Evolutionary conservation across 2,329 filamentous ascomycete genomes (phyloP).

Genomic region (Pseudopyrenochaeta lycopersici): DNA sequence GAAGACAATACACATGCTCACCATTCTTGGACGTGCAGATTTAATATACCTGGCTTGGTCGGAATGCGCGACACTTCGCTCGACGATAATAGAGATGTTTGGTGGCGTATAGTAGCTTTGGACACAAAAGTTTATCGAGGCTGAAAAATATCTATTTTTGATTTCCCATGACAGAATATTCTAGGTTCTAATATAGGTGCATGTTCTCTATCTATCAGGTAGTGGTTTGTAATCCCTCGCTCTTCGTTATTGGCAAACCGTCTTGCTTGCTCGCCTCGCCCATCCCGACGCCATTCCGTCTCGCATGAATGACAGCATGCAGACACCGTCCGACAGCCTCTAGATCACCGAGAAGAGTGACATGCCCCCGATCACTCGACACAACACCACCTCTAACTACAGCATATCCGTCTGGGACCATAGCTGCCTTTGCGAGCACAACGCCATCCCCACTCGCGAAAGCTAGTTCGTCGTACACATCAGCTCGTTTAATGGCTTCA

Average conservation of each 20-base stretch:
- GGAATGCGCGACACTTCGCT: no score
- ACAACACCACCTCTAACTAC: slow-evolving; percentile 78
- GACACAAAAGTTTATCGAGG: no score
- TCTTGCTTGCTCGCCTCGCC: slow-evolving; percentile 51
- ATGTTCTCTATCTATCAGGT: not conserved
- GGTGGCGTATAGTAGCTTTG: no score
- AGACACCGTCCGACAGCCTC: slow-evolving; percentile 81
- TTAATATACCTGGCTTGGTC: no score
- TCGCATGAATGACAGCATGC: slow-evolving; percentile 71
- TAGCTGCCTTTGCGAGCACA: slow-evolving; percentile 82
- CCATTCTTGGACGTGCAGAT: no score
- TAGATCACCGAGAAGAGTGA: slow-evolving; percentile 85
- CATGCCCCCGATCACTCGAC: slow-evolving; percentile 83
- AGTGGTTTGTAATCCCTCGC: not conserved
- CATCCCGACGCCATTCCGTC: slow-evolving; percentile 78
- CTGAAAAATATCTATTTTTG: no score
- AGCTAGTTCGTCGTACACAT: slow-evolving; percentile 85
- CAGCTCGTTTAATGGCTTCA: slow-evolving; percentile 77
- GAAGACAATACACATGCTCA: no score
- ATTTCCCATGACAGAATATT: not conserved
- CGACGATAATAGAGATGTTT: no score
- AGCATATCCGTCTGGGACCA: slow-evolving; percentile 82
- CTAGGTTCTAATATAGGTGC: not conserved
- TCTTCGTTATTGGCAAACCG: not conserved
- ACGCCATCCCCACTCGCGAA: slow-evolving; percentile 92